Percentiles rank a stretch among this genome's conserved stretches.
Evolutionary conservation across 805 yeast species (phyloP).

Genomic region (Nakazawaea laoshanensis): DNA sequence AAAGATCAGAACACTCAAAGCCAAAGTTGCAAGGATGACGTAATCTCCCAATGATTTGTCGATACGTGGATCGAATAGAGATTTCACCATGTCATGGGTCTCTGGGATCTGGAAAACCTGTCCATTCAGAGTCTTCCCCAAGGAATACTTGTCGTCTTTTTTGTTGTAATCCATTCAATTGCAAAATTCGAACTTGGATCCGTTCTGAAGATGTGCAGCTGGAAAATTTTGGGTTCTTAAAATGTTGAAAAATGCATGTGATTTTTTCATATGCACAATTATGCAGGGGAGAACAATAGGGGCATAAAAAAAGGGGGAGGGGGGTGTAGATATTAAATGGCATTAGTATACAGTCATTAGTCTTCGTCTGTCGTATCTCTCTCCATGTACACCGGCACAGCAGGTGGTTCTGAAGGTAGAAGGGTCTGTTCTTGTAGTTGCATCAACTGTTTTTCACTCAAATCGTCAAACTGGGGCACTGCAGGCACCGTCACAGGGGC

Average conservation of each 20-base stretch:
- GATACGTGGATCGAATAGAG: conserved; percentile 69
- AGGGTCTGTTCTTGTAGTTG: conserved; percentile 47
- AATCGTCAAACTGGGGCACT: conserved; percentile 11
- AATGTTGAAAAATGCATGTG: too few species aligned
- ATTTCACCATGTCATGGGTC: conserved; percentile 79
- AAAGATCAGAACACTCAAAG: conserved; percentile 25
- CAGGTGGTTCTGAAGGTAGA: conserved; percentile 51
- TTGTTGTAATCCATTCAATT: conserved; percentile 11
- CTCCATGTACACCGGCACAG: not conserved
- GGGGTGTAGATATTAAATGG: too few species aligned
- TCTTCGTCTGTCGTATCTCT: too few species aligned
- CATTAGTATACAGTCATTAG: too few species aligned
- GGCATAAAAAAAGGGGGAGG: too few species aligned
- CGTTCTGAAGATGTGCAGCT: too few species aligned
- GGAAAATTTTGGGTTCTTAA: too few species aligned
- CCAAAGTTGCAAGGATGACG: conserved; percentile 40
- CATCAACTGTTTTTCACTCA: conserved; percentile 53
- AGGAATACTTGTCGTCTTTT: conserved; percentile 15
- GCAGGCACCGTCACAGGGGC: conserved; percentile 8
- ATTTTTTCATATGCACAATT: not conserved
- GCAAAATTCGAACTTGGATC: too few species aligned
- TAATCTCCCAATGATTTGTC: conserved; percentile 60
- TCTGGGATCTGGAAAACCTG: conserved; percentile 42
- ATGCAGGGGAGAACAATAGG: not conserved
- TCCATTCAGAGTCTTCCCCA: conserved; percentile 37